Conservation (phyloP, 1,284 basidiomycete species). For the Anthracocystis panici-leucophaei region DNA sequence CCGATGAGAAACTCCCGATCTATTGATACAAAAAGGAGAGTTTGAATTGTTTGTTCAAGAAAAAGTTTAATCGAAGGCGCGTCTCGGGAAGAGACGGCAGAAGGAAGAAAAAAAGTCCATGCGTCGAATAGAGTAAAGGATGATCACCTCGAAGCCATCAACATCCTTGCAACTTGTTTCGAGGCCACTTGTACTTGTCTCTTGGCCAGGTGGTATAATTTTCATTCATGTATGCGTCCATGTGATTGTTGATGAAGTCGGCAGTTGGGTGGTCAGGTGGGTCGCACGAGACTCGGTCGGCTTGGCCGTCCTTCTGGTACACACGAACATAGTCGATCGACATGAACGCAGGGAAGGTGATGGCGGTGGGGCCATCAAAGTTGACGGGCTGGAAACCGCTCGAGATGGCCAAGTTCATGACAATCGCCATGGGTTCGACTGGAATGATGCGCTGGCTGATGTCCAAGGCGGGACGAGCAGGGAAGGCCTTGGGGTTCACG, state of each 20-base stretch:
- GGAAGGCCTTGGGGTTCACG: constrained; percentile 52
- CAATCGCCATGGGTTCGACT: constrained; percentile 65
- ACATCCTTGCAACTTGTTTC: constrained; percentile 58
- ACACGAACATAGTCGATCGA: constrained; percentile 62
- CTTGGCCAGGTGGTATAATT: constrained; percentile 61
- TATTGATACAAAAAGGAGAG: constrained; percentile 10
- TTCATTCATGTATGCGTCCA: constrained; percentile 63
- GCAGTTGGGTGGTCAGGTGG: constrained; percentile 64
- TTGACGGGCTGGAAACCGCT: constrained; percentile 62
- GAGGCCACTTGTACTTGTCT: constrained; percentile 57
- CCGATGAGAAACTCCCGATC: not conserved
- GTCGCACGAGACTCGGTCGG: constrained; percentile 54
- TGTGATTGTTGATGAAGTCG: constrained; percentile 63
- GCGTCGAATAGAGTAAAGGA: not conserved
- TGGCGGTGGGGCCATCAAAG: constrained; percentile 37
- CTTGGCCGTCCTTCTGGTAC: constrained; percentile 62
- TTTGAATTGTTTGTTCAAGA: not conserved
- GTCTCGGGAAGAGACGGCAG: not conserved
- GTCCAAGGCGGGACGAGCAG: constrained; percentile 35
- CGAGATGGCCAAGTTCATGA: constrained; percentile 65
- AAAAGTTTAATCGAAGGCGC: not conserved
- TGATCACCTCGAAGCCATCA: constrained; percentile 3
- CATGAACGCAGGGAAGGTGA: constrained; percentile 59
- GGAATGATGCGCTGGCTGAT: constrained; percentile 62
- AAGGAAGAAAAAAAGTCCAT: constrained; percentile 3